phyloP scores from a whole-genome alignment of 108 stramenopile species.

The Nitzschia inconspicua region DNA sequence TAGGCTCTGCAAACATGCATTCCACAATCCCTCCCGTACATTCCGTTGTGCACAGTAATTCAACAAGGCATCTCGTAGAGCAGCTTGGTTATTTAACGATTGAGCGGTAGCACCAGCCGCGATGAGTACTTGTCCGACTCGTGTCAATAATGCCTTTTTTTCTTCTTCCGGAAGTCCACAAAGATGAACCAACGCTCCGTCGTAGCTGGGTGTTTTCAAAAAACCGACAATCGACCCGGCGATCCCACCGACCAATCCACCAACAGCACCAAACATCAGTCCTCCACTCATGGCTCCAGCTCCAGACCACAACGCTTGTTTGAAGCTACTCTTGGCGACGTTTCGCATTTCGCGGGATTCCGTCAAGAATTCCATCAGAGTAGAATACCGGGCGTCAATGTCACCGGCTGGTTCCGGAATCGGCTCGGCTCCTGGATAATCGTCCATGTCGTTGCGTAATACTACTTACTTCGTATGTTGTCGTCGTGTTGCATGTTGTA shows the following conservation, averaged over 20 bases:
- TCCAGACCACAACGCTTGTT: conserved; percentile 50
- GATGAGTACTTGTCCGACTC: conserved; percentile 42
- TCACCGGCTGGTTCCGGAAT: conserved; percentile 29
- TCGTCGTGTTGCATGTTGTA: too few relatives aligned
- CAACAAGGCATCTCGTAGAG: conserved; percentile 32
- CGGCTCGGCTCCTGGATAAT: conserved; percentile 43
- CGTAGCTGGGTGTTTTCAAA: conserved; percentile 45
- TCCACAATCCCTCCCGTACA: conserved; percentile 54
- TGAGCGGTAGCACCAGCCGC: conserved; percentile 38
- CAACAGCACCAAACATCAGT: conserved; percentile 50
- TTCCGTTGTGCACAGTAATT: conserved; percentile 28
- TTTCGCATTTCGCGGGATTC: conserved; percentile 42
- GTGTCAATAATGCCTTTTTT: conserved; percentile 31
- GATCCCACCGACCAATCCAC: conserved; percentile 64
- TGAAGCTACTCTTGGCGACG: conserved; percentile 39
- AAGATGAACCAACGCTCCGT: conserved; percentile 46
- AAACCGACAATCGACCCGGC: conserved; percentile 50
- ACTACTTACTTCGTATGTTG: too few relatives aligned
- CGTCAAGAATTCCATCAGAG: conserved; percentile 43
- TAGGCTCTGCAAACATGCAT: conserved; percentile 37
- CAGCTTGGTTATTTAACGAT: conserved; percentile 18
- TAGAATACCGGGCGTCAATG: conserved; percentile 17
- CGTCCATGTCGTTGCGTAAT: conserved; percentile 36
- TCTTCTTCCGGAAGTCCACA: conserved; percentile 23
- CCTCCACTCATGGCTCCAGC: conserved; percentile 44